Conservation (phyloP, 1,139 yeast species). For the Blastobotrys raffinosifermentans region DNA sequence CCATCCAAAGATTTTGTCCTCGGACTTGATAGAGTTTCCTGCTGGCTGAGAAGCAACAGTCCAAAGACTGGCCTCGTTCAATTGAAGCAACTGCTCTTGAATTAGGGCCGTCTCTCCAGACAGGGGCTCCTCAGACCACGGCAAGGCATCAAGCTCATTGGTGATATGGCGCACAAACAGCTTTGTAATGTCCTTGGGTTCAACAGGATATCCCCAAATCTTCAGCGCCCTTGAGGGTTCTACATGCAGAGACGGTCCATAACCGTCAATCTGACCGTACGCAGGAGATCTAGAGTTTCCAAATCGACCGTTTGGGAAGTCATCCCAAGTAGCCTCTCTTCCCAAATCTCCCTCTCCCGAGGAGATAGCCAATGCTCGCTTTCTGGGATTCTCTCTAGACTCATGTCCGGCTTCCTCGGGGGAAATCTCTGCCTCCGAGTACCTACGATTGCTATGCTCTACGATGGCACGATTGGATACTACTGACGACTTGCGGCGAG, state of each 20-base stretch:
- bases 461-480: conserved; percentile 46
- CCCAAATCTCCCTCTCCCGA: conserved; percentile 83
- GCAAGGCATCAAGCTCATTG: conserved; percentile 69
- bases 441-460: conserved; percentile 19
- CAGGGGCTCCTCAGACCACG: conserved; percentile 86
- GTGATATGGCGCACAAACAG: conserved; percentile 71
- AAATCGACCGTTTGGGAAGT: conserved; percentile 94
- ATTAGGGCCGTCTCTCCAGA: conserved; percentile 88
- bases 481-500: conserved; percentile 43
- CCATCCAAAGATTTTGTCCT: conserved; percentile 90
- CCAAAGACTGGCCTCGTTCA: conserved; percentile 72
- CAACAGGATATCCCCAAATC: conserved; percentile 79
- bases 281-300: conserved; percentile 97
- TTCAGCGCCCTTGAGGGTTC: conserved; percentile 63
- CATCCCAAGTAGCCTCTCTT: conserved; percentile 97
- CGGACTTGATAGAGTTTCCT: conserved; percentile 62
- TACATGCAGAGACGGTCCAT: conserved; percentile 84
- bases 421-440: conserved; percentile 16
- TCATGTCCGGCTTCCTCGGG: conserved; percentile 14
- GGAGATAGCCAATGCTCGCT: conserved; percentile 66
- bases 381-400: conserved; percentile 36
- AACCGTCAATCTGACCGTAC: conserved; percentile 95
- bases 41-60: conserved; percentile 97
- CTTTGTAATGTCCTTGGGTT: conserved; percentile 55
- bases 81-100: conserved; percentile 78